A percentile compares a stretch with the other conserved stretches of the same genome.
Evolutionary conservation across 169 alveolate genomes (phyloP).

Genomic region (Plasmodium adleri): DNA sequence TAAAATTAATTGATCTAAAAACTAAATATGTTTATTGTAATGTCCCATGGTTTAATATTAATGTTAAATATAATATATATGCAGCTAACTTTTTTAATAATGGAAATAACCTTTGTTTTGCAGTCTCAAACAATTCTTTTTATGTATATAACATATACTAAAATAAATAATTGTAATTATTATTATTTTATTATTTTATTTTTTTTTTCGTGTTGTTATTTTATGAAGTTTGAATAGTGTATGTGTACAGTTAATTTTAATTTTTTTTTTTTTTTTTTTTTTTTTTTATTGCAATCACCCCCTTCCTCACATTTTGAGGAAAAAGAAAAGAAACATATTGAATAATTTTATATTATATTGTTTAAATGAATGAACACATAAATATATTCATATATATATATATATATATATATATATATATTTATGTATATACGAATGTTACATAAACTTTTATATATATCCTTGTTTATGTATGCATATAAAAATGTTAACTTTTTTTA

Average conservation of each 20-base stretch:
- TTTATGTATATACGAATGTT: too few relatives aligned
- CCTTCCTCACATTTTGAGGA: too few relatives aligned
- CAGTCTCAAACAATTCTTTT: conserved; percentile 40
- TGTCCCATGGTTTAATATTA: conserved; percentile 48
- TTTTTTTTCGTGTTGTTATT: background rate
- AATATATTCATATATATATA: too few relatives aligned
- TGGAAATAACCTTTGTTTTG: conserved; percentile 62
- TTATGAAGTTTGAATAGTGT: background rate
- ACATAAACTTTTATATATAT: too few relatives aligned
- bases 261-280: background rate
- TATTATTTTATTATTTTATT: background rate
- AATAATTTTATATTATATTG: too few relatives aligned
- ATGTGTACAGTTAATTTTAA: conserved; percentile 4
- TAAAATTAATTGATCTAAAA: conserved; percentile 29
- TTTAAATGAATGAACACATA: too few relatives aligned
- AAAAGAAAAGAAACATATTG: too few relatives aligned
- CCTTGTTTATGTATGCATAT: too few relatives aligned
- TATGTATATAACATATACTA: conserved; percentile 36
- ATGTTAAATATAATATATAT: conserved; percentile 8
- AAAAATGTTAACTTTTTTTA: too few relatives aligned
- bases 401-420: too few relatives aligned
- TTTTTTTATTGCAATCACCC: background rate
- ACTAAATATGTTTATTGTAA: conserved; percentile 71
- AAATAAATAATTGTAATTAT: background rate
- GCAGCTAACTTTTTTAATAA: conserved; percentile 73